Conservation (phyloP, 805 yeast species). For the Candida verbasci region DNA sequence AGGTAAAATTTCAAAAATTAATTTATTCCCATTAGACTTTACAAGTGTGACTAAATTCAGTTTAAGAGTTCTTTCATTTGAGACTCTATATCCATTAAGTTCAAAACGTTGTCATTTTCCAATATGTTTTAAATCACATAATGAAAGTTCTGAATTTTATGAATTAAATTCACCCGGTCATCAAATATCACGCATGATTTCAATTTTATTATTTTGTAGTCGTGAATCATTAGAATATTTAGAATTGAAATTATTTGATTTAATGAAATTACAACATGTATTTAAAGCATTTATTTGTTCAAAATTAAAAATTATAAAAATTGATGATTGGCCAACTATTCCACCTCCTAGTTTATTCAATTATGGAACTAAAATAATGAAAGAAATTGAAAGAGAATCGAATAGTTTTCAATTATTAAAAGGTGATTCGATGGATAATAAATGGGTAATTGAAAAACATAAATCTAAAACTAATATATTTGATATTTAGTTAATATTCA, state of each 20-base stretch:
- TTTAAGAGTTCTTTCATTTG: slow-evolving; percentile 1
- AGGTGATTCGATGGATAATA: neutral
- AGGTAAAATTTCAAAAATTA: slow-evolving; percentile 1
- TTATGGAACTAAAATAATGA: neutral
- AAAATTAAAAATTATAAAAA: slow-evolving; percentile 1
- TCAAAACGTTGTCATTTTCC: slow-evolving; percentile 4
- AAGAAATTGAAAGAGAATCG: neutral
- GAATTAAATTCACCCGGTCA: slow-evolving; percentile 5
- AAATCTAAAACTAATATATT: neutral
- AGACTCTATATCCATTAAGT: slow-evolving; percentile 2
- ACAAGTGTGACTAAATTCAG: neutral
- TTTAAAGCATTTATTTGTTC: slow-evolving; percentile 4
- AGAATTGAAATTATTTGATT: neutral
- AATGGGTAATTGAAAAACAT: slow-evolving; percentile 3
- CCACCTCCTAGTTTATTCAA: slow-evolving; percentile 6
- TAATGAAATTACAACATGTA: slow-evolving; percentile 2
- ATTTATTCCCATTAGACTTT: slow-evolving; percentile 4
- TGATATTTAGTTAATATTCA: slow-evolving; percentile 10
- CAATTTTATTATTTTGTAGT: slow-evolving; percentile 3
- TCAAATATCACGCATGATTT: slow-evolving; percentile 3
- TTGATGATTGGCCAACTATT: neutral
- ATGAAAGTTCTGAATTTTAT: neutral
- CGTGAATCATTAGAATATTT: slow-evolving; percentile 6
- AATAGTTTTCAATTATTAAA: neutral
- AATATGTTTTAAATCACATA: neutral